Evolutionary conservation across 345 rosid species (phyloP).

Genomic region (Eucalyptus viminalis): DNA sequence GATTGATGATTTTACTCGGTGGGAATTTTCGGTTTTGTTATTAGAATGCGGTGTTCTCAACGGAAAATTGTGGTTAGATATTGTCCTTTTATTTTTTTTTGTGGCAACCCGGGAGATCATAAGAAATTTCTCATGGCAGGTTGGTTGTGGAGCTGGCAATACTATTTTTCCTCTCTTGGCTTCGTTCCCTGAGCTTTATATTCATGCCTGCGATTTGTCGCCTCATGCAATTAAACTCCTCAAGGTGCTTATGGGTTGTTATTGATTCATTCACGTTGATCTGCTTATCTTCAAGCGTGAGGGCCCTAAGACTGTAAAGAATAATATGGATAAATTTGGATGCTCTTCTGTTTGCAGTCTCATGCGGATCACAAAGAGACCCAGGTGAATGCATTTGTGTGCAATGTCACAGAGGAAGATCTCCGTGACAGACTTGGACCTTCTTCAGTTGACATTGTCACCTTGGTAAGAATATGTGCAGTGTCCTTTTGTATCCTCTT

Average conservation of each 20-base stretch:
- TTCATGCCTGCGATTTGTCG: slow-evolving; percentile 50
- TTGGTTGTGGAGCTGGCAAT: slow-evolving; percentile 55
- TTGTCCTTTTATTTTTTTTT: not conserved
- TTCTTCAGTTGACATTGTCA: slow-evolving; percentile 40
- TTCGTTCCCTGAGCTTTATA: slow-evolving; percentile 23
- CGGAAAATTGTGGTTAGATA: not conserved
- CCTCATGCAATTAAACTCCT: slow-evolving; percentile 25
- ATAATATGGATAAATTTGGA: not conserved
- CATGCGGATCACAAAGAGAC: slow-evolving; percentile 18
- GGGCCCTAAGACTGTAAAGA: not conserved
- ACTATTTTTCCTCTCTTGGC: slow-evolving; percentile 47
- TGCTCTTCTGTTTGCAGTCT: slow-evolving; percentile 14
- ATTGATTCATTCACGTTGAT: not conserved
- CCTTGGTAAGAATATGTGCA: slow-evolving; percentile 18
- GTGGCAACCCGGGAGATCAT: not conserved
- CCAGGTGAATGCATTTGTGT: slow-evolving; percentile 26
- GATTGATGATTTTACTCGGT: not conserved
- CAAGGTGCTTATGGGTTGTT: slow-evolving; percentile 15
- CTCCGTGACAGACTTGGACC: slow-evolving; percentile 21
- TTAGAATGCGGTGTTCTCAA: not conserved
- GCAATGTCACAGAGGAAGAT: slow-evolving; percentile 23
- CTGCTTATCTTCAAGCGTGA: not conserved
- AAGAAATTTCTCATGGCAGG: slow-evolving; percentile 3
- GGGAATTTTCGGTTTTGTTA: not conserved
- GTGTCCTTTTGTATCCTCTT: not conserved